phyloP scores from a whole-genome alignment of 345 rosid genomes.

The Microcos paniculata region DNA sequence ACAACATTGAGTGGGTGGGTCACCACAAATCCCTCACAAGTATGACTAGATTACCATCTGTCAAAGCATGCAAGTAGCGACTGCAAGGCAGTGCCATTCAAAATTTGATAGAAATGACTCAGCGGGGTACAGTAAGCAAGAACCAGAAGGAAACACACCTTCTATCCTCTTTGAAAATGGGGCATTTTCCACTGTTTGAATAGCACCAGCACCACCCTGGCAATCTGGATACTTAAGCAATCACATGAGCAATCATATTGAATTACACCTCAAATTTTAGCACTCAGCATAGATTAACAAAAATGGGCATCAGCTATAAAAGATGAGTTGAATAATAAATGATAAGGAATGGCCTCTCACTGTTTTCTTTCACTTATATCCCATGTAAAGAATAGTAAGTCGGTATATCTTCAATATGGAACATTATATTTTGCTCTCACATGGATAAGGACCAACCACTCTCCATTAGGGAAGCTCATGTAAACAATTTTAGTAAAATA shows the following conservation, averaged over 20 bases:
- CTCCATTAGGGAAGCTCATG: background rate
- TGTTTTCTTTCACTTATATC: background rate
- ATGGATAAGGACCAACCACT: background rate
- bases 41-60: background rate
- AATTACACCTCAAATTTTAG: background rate
- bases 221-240: background rate
- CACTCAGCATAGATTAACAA: background rate
- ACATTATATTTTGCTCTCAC: background rate
- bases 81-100: background rate
- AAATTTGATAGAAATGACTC: background rate
- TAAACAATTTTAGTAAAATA: background rate
- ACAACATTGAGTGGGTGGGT: background rate
- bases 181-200: conserved; percentile 2
- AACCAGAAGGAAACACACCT: background rate
- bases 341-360: background rate
- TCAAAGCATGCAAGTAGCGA: background rate
- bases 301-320: background rate
- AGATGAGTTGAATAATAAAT: background rate
- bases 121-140: background rate
- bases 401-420: background rate
- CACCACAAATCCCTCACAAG: background rate
- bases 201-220: background rate
- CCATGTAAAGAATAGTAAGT: background rate
- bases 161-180: background rate
- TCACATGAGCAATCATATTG: background rate